These are phyloP conservation scores for Aspergillus japonicus DNA, from an alignment of 2,329 filamentous ascomycete species.

Conservation along the genomic window DNA sequence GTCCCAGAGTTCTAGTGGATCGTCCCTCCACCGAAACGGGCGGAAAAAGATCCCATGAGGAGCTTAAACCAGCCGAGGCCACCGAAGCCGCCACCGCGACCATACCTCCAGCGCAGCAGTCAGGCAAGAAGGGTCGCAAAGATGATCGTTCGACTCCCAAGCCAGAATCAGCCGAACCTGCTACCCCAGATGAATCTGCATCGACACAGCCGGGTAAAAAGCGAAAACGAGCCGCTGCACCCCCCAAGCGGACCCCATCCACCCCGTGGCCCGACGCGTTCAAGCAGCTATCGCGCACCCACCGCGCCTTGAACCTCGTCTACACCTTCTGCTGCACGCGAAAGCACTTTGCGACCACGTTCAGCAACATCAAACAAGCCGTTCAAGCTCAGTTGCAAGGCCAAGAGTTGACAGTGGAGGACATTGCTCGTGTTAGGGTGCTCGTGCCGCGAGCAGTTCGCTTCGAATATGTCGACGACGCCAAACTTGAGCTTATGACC, in stretches of 20 bases:
- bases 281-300: constrained; percentile 69
- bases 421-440: constrained; percentile 78
- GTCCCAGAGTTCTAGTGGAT: neutral
- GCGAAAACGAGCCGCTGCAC: neutral
- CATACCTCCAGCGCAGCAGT: neutral
- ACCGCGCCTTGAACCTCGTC: constrained; percentile 84
- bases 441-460: constrained; percentile 75
- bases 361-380: constrained; percentile 79
- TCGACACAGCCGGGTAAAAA: constrained; percentile 9
- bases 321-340: constrained; percentile 94
- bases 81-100: neutral
- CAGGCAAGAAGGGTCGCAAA: neutral
- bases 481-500: constrained; percentile 75
- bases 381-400: constrained; percentile 78
- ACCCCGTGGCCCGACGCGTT: constrained; percentile 75
- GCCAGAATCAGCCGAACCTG: neutral
- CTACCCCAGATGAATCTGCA: neutral
- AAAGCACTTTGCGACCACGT: constrained; percentile 87
- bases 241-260: constrained; percentile 29
- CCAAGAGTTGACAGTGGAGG: constrained; percentile 66
- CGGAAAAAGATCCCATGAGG: neutral
- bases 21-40: neutral
- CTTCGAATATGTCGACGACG: constrained; percentile 84
- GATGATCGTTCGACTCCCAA: neutral
- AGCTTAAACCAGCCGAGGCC: neutral